Conservation (phyloP, 345 rosid species). For the Anacardium occidentale region DNA sequence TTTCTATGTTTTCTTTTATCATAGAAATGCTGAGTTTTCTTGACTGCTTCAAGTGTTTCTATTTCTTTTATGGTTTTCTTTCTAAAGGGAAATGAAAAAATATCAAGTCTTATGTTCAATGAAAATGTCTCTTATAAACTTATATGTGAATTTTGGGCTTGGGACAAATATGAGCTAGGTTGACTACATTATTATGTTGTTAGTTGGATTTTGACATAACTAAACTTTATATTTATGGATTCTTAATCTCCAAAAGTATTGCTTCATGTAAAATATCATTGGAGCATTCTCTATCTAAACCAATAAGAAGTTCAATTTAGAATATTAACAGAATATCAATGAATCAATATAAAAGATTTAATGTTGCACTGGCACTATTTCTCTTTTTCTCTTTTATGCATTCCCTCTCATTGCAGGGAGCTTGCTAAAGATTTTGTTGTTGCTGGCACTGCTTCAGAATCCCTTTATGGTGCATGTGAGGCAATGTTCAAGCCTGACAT, state of each 20-base stretch:
- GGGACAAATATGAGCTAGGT: neutral
- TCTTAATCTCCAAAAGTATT: neutral
- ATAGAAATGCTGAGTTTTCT: neutral
- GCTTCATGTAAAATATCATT: neutral
- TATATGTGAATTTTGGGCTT: neutral
- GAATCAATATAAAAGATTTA: neutral
- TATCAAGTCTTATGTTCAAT: neutral
- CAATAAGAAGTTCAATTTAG: neutral
- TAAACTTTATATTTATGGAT: neutral
- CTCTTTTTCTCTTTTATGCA: constrained; percentile 5
- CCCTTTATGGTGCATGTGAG: constrained; percentile 96
- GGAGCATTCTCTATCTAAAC: neutral
- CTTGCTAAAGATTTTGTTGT: constrained; percentile 96
- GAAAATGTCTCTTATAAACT: neutral
- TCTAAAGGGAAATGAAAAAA: neutral
- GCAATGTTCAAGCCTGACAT: constrained; percentile 89
- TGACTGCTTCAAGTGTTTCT: neutral
- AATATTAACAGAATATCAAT: neutral
- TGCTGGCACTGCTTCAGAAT: constrained; percentile 91
- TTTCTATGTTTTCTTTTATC: neutral
- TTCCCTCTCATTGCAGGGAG: constrained; percentile 50
- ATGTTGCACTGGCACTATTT: neutral
- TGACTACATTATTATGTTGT: neutral
- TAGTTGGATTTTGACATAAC: neutral
- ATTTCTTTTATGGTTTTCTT: neutral